Conservation (phyloP, 2,329 filamentous ascomycete genomes). For the Diaporthe ampelina region DNA sequence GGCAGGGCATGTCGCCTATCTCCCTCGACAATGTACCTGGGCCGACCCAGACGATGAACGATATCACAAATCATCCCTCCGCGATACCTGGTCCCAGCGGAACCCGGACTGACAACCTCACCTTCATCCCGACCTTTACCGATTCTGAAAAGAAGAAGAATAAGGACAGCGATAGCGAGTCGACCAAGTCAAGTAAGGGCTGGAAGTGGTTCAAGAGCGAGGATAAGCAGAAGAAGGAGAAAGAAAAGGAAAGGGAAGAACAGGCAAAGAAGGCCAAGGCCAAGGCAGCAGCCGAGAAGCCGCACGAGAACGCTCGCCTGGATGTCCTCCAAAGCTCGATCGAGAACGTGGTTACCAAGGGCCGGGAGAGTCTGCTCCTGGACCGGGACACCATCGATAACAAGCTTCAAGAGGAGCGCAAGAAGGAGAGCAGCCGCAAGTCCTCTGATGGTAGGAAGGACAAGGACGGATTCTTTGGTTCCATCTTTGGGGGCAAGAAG, state of each 20-base stretch:
- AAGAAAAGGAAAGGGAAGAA: conserved; percentile 73
- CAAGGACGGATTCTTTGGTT: conserved; percentile 93
- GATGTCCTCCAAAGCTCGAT: conserved; percentile 91
- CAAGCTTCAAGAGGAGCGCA: conserved; percentile 84
- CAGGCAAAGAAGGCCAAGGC: conserved; percentile 78
- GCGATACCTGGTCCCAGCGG: conserved; percentile 77
- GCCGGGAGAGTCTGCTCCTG: conserved; percentile 86
- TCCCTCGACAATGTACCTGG: conserved; percentile 51
- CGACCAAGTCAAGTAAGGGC: conserved; percentile 82
- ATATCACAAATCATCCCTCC: conserved; percentile 76
- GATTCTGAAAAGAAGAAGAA: conserved; percentile 80
- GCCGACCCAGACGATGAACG: conserved; percentile 68
- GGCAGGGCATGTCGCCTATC: conserved; percentile 42
- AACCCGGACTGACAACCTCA: conserved; percentile 79
- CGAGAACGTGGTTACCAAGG: conserved; percentile 74
- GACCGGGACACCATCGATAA: conserved; percentile 81
- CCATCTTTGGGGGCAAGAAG: conserved; percentile 94
- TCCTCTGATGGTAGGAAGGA: conserved; percentile 85
- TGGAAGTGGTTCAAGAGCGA: conserved; percentile 90
- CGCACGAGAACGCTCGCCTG: conserved; percentile 84
- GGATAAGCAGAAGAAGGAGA: conserved; percentile 80
- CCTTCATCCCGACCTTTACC: conserved; percentile 81
- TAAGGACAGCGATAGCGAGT: conserved; percentile 77
- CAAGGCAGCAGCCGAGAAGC: conserved; percentile 67
- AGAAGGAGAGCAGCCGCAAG: conserved; percentile 83